Percentiles rank a stretch among this genome's conserved stretches.
These are phyloP conservation scores for Pichia cabralensis DNA, from an alignment of 805 yeast genomes.

Conservation along the genomic window DNA sequence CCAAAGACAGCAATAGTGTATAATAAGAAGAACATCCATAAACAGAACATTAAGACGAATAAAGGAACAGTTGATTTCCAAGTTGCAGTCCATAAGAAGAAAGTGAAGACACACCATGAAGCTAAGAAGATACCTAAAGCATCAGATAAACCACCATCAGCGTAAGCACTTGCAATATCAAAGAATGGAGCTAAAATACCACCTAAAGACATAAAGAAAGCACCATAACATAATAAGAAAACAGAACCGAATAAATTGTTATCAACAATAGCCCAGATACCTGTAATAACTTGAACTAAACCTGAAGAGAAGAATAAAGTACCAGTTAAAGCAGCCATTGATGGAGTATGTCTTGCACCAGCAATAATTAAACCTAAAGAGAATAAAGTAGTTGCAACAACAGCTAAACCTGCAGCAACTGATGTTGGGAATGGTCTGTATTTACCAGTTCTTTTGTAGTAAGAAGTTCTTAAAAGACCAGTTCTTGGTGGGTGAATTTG, in stretches of 20 bases:
- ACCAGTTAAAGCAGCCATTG: slow-evolving; percentile 34
- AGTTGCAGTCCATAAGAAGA: slow-evolving; percentile 32
- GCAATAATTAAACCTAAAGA: slow-evolving; percentile 34
- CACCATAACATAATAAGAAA: slow-evolving; percentile 36
- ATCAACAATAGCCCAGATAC: slow-evolving; percentile 39
- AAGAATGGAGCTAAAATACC: slow-evolving; percentile 32
- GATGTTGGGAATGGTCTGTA: slow-evolving; percentile 39
- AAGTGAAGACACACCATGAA: slow-evolving; percentile 39
- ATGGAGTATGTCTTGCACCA: slow-evolving; percentile 34
- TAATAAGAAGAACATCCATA: slow-evolving; percentile 32
- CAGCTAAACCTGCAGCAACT: slow-evolving; percentile 38
- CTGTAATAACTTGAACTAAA: slow-evolving; percentile 36
- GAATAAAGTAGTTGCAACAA: slow-evolving; percentile 38
- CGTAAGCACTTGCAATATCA: slow-evolving; percentile 33
- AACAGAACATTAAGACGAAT: slow-evolving; percentile 27
- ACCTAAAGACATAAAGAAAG: slow-evolving; percentile 39
- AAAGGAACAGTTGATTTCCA: slow-evolving; percentile 35
- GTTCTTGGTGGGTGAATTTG: slow-evolving; percentile 32
- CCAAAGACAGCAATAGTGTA: slow-evolving; percentile 33
- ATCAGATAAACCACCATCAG: slow-evolving; percentile 25
- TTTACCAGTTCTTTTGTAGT: slow-evolving; percentile 31
- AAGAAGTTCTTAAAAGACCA: slow-evolving; percentile 31
- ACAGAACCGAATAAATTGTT: slow-evolving; percentile 42
- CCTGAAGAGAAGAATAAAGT: slow-evolving; percentile 40
- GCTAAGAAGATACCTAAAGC: slow-evolving; percentile 37